These are phyloP conservation scores for Aegilops tauschii DNA, from an alignment of 176 grass and related monocot genomes.

Conservation along the genomic window DNA sequence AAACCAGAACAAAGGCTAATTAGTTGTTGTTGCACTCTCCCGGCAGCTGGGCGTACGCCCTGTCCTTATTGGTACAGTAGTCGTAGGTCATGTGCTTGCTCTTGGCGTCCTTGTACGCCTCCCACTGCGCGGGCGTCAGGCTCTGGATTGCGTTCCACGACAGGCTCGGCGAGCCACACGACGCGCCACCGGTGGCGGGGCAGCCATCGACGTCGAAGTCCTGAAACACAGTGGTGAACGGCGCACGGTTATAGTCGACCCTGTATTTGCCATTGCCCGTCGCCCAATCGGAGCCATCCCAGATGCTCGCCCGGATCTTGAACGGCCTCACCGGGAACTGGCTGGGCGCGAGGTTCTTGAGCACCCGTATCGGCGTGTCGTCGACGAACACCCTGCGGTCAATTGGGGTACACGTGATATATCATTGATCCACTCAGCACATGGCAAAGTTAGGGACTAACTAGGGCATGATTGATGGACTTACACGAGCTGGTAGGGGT, in stretches of 20 bases:
- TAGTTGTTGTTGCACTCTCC: slow-evolving; percentile 32
- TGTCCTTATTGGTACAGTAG: slow-evolving; percentile 42
- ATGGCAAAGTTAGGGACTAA: background rate
- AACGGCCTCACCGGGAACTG: slow-evolving; percentile 53
- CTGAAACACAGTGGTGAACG: slow-evolving; percentile 47
- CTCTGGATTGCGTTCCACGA: slow-evolving; percentile 60
- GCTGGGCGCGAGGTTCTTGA: slow-evolving; percentile 43
- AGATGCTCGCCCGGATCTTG: slow-evolving; percentile 50
- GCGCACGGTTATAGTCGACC: slow-evolving; percentile 47
- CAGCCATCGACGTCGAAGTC: slow-evolving; percentile 51
- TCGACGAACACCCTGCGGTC: slow-evolving; percentile 56
- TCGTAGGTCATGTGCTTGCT: slow-evolving; percentile 45
- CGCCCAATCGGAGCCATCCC: slow-evolving; percentile 69
- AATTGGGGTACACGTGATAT: background rate
- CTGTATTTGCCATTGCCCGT: slow-evolving; percentile 44
- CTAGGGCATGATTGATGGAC: background rate
- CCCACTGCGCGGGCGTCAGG: slow-evolving; percentile 27
- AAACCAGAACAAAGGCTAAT: background rate
- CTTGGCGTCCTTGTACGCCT: slow-evolving; percentile 46
- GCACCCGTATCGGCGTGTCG: slow-evolving; percentile 47
- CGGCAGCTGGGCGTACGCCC: slow-evolving; percentile 25
- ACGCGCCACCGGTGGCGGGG: background rate
- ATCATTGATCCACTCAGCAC: background rate
- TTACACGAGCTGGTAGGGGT: slow-evolving; percentile 60
- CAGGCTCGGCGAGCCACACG: slow-evolving; percentile 30